These are phyloP conservation scores for Cubamyces lactineus DNA, from an alignment of 768 basidiomycete species.

Conservation along the genomic window DNA sequence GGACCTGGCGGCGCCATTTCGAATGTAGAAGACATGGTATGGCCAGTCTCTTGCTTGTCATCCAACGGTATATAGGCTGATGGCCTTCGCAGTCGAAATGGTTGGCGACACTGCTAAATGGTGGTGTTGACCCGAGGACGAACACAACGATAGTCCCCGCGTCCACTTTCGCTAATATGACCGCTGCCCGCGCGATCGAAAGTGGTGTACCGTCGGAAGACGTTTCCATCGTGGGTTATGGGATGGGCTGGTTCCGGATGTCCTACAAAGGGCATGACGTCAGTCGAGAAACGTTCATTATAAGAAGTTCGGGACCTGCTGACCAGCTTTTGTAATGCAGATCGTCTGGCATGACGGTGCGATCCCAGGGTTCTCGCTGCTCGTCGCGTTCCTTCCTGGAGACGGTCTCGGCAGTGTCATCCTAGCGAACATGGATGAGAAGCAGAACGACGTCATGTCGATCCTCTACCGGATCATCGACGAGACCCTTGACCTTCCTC, in stretches of 20 bases:
- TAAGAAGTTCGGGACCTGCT: no score
- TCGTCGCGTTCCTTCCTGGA: conserved; percentile 39
- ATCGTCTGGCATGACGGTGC: conserved; percentile 40
- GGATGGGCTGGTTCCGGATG: conserved; percentile 45
- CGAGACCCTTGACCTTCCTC: background rate
- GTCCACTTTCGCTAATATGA: conserved; percentile 35
- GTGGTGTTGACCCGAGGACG: conserved; percentile 37
- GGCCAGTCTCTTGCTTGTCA: conserved; percentile 6
- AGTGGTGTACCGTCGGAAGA: conserved; percentile 14
- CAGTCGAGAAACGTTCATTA: background rate
- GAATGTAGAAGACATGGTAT: conserved; percentile 44
- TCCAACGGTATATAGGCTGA: background rate
- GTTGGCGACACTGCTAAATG: conserved; percentile 40
- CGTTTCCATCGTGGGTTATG: conserved; percentile 42
- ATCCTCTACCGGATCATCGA: conserved; percentile 10
- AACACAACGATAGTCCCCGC: conserved; percentile 40
- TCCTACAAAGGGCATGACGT: conserved; percentile 48
- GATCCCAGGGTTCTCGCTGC: conserved; percentile 39
- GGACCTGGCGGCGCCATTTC: conserved; percentile 49
- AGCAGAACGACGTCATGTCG: conserved; percentile 1
- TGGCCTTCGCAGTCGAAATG: conserved; percentile 40
- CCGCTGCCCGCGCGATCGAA: conserved; percentile 36
- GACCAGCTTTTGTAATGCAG: conserved; percentile 26
- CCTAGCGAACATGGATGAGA: conserved; percentile 27
- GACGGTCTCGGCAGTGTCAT: conserved; percentile 40